phyloP scores from a whole-genome alignment of 1,139 yeast species.

The Hansenula anomala region DNA sequence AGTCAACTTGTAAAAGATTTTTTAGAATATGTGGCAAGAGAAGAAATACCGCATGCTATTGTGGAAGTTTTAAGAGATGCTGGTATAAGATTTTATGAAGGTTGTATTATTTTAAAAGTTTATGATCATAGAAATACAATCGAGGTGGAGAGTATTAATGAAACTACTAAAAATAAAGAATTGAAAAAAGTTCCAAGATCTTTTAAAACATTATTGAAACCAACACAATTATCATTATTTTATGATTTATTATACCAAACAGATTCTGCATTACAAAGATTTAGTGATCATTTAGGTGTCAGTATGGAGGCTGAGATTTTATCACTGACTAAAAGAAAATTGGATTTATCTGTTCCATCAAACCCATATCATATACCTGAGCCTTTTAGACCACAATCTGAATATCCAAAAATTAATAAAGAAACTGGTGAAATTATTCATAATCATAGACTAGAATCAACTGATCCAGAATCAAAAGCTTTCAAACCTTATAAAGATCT shows the following conservation, averaged over 20 bases:
- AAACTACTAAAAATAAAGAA: conserved; percentile 21
- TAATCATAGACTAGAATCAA: conserved; percentile 45
- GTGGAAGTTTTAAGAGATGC: conserved; percentile 87
- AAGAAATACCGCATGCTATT: conserved; percentile 84
- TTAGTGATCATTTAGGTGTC: conserved; percentile 72
- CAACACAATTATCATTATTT: conserved; percentile 76
- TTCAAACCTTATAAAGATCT: conserved; percentile 41
- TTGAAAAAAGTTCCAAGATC: conserved; percentile 50
- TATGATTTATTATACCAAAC: conserved; percentile 84
- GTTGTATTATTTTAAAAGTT: conserved; percentile 79
- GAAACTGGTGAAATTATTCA: conserved; percentile 35
- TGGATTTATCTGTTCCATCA: conserved; percentile 68
- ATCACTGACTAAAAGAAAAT: conserved; percentile 68
- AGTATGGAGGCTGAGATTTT: conserved; percentile 83
- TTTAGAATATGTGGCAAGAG: conserved; percentile 70
- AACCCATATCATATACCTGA: conserved; percentile 49
- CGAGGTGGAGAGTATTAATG: conserved; percentile 10
- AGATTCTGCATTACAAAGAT: conserved; percentile 61
- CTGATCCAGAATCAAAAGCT: conserved; percentile 36
- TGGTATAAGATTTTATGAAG: conserved; percentile 79
- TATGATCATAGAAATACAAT: conserved; percentile 53
- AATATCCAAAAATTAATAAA: conserved; percentile 41
- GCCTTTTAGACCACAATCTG: conserved; percentile 41
- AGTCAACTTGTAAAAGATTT: conserved; percentile 80
- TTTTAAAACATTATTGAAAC: conserved; percentile 70